phyloP scores from a whole-genome alignment of 73 alveolate species.

The Paramecium primaurelia region DNA sequence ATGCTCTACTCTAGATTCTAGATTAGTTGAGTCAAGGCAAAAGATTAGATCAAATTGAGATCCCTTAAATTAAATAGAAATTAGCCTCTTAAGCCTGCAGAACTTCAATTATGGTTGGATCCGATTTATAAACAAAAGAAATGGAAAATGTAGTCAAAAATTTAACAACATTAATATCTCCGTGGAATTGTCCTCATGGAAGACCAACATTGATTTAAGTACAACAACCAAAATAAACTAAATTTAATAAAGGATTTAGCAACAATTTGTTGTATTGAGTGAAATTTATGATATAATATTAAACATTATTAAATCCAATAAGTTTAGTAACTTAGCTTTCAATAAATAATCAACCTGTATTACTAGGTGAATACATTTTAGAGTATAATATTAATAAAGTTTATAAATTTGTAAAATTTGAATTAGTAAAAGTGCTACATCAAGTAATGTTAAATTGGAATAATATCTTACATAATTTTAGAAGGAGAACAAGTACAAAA shows the following conservation, averaged over 20 bases:
- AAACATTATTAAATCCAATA: too few species aligned
- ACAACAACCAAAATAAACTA: neutral
- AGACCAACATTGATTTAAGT: constrained; percentile 91
- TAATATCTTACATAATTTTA: too few species aligned
- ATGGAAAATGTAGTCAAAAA: constrained; percentile 88
- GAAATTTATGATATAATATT: neutral
- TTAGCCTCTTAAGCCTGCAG: constrained; percentile 97
- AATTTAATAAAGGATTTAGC: neutral
- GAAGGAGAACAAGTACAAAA: too few species aligned
- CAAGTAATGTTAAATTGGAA: too few species aligned
- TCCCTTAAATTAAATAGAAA: constrained; percentile 16
- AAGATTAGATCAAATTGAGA: constrained; percentile 21
- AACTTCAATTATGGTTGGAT: constrained; percentile 93
- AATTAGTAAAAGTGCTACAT: too few species aligned
- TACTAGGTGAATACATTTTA: too few species aligned
- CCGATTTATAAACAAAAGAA: constrained; percentile 67
- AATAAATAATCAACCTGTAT: too few species aligned
- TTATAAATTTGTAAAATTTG: too few species aligned
- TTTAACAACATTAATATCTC: constrained; percentile 83
- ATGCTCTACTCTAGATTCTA: neutral
- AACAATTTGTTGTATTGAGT: neutral
- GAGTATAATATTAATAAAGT: too few species aligned
- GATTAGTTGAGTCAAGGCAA: constrained; percentile 38
- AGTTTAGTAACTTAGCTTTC: too few species aligned
- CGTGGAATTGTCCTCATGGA: constrained; percentile 99